A percentile compares a stretch with the other conserved stretches of the same genome.
Evolutionary conservation across 352 stramenopile genomes (phyloP).

Genomic region (Pythium aristosporum): DNA sequence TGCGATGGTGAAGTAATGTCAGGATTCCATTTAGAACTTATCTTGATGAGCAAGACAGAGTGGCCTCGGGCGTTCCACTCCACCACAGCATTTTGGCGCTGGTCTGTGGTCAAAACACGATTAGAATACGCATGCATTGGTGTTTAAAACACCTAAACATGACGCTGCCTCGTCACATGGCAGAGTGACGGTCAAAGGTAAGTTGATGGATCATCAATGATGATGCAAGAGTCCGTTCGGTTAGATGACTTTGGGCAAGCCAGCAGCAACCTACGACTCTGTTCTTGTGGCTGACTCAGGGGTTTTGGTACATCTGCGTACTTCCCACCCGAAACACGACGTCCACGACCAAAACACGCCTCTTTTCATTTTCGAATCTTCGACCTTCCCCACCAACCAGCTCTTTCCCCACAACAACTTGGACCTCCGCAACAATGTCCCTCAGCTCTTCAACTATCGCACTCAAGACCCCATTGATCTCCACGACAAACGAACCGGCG

Average conservation of each 20-base stretch:
- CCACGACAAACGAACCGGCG: too few relatives aligned
- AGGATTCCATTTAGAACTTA: too few relatives aligned
- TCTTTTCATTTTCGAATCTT: background rate
- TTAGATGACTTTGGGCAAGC: too few relatives aligned
- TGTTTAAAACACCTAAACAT: background rate
- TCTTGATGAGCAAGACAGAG: background rate
- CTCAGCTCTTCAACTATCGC: background rate
- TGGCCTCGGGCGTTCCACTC: too few relatives aligned
- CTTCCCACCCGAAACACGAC: background rate
- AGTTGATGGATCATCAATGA: background rate
- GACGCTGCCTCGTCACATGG: background rate
- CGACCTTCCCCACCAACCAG: background rate
- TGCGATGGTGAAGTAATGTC: background rate
- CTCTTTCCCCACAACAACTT: background rate
- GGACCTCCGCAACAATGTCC: background rate
- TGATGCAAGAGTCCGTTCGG: background rate
- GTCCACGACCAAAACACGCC: background rate
- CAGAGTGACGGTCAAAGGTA: background rate
- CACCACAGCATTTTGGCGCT: too few relatives aligned
- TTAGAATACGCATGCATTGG: background rate
- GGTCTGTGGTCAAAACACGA: background rate
- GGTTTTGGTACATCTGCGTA: background rate
- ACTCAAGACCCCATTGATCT: background rate
- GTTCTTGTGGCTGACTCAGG: background rate
- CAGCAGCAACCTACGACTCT: background rate